These are phyloP conservation scores for Solanum chacoense DNA, from an alignment of 305 asterid species.

Conservation along the genomic window DNA sequence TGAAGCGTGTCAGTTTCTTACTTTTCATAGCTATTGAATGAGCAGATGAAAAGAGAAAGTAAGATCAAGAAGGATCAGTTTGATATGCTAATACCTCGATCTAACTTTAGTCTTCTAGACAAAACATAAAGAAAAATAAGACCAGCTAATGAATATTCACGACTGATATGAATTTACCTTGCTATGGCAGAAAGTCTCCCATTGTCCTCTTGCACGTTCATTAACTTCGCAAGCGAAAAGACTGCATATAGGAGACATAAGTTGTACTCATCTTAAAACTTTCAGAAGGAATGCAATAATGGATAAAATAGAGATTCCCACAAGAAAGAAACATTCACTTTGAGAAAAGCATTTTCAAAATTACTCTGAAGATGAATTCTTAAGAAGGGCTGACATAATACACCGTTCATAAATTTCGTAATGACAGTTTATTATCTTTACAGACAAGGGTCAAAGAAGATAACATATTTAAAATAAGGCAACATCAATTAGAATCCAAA, in stretches of 20 bases:
- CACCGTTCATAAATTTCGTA: neutral
- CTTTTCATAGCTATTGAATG: neutral
- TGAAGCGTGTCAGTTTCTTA: neutral
- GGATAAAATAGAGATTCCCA: neutral
- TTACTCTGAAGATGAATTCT: neutral
- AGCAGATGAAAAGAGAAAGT: neutral
- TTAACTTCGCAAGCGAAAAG: conserved; percentile 82
- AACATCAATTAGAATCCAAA: neutral
- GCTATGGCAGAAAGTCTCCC: conserved; percentile 87
- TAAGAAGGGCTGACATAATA: neutral
- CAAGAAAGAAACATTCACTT: neutral
- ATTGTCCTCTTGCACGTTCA: conserved; percentile 91
- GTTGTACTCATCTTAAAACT: neutral
- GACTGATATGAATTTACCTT: conserved; percentile 33
- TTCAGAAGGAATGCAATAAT: neutral
- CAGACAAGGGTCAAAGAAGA: neutral
- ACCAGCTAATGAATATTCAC: neutral
- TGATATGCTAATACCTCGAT: neutral
- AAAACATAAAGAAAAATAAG: neutral
- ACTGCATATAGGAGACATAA: conserved; percentile 33
- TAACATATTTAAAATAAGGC: neutral
- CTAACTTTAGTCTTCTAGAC: neutral
- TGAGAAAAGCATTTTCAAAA: neutral
- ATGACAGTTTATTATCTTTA: neutral
- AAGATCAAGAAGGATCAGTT: neutral